These are phyloP conservation scores for Corymbia calophylla DNA, from an alignment of 441 rosid species.

Conservation along the genomic window DNA sequence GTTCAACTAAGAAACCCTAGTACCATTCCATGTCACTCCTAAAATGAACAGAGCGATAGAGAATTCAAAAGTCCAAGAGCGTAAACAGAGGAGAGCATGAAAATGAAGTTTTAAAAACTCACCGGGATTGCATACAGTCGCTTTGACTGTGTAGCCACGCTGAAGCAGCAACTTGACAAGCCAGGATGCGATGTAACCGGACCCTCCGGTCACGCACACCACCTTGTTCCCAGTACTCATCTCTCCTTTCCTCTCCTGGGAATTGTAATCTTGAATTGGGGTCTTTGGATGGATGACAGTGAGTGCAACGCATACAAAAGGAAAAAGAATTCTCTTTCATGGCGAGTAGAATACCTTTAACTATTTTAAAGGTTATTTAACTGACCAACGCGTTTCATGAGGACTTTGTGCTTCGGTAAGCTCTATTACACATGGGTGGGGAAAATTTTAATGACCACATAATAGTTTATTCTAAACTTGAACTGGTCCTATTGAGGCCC, in stretches of 20 bases:
- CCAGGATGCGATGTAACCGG: constrained; percentile 31
- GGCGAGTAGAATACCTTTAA: not conserved
- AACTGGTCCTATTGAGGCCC: not conserved
- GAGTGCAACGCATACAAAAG: not conserved
- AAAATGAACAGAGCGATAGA: not conserved
- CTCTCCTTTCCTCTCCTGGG: not conserved
- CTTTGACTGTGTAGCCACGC: constrained; percentile 12
- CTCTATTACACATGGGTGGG: not conserved
- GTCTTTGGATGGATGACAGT: not conserved
- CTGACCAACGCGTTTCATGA: not conserved
- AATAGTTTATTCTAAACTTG: not conserved
- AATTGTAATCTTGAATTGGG: not conserved
- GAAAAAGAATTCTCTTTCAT: not conserved
- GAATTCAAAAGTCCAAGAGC: not conserved
- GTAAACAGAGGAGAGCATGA: not conserved
- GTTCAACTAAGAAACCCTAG: not conserved
- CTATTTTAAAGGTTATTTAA: not conserved
- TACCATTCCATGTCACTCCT: not conserved
- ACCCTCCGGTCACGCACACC: constrained; percentile 17
- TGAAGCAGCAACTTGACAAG: constrained; percentile 26
- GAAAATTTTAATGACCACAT: not conserved
- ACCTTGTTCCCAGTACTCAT: not conserved
- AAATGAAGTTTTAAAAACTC: not conserved
- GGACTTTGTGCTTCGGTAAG: not conserved
- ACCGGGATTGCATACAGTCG: not conserved